phyloP scores from a whole-genome alignment of 768 basidiomycete genomes.

The Amanita muscaria region DNA sequence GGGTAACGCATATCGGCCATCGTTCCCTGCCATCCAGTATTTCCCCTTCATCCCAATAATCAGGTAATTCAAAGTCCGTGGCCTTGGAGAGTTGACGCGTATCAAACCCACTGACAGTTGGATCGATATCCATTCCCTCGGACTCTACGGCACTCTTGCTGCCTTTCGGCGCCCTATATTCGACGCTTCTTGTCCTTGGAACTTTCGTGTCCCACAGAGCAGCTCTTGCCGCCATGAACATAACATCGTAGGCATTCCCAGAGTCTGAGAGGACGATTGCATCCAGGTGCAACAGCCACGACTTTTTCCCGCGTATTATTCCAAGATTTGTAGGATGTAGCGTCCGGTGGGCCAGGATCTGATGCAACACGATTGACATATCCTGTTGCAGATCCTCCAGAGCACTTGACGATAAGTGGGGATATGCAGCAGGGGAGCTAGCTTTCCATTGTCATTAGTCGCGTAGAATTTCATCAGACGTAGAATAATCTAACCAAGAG shows the following conservation, averaged over 20 bases:
- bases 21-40: slow-evolving; percentile 46
- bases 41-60: slow-evolving; percentile 84
- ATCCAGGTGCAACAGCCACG: slow-evolving; percentile 74
- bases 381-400: slow-evolving; percentile 76
- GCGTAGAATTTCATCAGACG: not conserved
- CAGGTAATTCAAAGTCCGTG: slow-evolving; percentile 78
- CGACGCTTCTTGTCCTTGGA: slow-evolving; percentile 61
- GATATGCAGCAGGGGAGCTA: slow-evolving; percentile 79
- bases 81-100: slow-evolving; percentile 42
- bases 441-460: slow-evolving; percentile 23
- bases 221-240: slow-evolving; percentile 72
- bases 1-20: slow-evolving; percentile 73
- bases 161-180: slow-evolving; percentile 45
- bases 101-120: slow-evolving; percentile 46
- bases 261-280: slow-evolving; percentile 64
- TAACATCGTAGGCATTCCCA: slow-evolving; percentile 68
- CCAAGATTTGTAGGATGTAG: slow-evolving; percentile 57
- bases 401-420: slow-evolving; percentile 49
- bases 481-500: slow-evolving; percentile 57
- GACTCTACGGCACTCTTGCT: slow-evolving; percentile 8
- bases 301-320: slow-evolving; percentile 51
- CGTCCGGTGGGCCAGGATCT: slow-evolving; percentile 57
- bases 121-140: slow-evolving; percentile 52
- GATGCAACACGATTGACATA: slow-evolving; percentile 51
- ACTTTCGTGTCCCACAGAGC: slow-evolving; percentile 79